These are phyloP conservation scores for Mesostigma viride DNA, from an alignment of 139 green algal genomes.

Conservation along the genomic window DNA sequence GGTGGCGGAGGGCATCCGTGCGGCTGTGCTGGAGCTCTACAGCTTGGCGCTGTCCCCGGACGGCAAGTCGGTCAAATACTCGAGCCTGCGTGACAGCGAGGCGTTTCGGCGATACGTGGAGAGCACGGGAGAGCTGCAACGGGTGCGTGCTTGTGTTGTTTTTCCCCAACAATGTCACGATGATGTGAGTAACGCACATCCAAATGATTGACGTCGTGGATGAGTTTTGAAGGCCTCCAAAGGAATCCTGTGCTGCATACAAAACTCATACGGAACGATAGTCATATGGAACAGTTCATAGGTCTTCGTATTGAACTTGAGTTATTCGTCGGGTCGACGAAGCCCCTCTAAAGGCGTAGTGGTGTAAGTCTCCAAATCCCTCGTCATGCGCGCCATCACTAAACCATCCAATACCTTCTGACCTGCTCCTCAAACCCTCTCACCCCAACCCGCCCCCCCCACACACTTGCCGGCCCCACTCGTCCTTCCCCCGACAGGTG, in stretches of 20 bases:
- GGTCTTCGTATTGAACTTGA: background rate
- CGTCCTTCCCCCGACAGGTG: constrained; percentile 9
- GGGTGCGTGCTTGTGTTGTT: constrained; percentile 22
- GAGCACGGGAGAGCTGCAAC: constrained; percentile 31
- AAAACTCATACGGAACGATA: background rate
- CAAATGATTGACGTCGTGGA: background rate
- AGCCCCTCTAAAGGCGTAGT: background rate
- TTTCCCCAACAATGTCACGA: background rate
- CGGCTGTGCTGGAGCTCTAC: constrained; percentile 25
- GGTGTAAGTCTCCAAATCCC: background rate
- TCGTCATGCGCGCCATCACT: too few relatives aligned
- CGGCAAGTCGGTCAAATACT: constrained; percentile 26
- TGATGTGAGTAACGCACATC: background rate
- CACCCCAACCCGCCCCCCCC: too few relatives aligned
- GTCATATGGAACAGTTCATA: too few relatives aligned
- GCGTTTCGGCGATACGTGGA: constrained; percentile 24
- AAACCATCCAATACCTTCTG: too few relatives aligned
- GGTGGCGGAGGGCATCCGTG: constrained; percentile 23
- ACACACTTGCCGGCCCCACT: too few relatives aligned
- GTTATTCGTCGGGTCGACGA: background rate
- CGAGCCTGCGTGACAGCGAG: constrained; percentile 5
- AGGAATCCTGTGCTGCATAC: background rate
- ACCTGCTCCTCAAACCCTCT: too few relatives aligned
- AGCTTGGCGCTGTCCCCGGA: constrained; percentile 30
- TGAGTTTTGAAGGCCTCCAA: background rate